Evolutionary conservation across 2,329 filamentous ascomycete genomes (phyloP).

Genomic region (Colletotrichum magnum): DNA sequence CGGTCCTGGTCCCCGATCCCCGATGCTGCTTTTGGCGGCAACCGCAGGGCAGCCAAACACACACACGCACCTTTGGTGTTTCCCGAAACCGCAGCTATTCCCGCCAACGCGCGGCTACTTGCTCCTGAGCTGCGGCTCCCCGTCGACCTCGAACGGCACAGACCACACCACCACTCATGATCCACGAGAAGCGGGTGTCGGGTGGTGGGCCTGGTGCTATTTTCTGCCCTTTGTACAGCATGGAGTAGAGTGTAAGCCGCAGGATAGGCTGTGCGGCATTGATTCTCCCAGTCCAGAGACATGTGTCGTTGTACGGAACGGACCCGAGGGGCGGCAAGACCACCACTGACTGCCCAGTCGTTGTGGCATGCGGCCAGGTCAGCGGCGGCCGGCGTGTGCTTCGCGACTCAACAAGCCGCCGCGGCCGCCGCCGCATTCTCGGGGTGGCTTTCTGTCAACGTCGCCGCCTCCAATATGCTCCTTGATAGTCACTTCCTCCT

Average conservation of each 20-base stretch:
- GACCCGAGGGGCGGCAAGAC: slow-evolving; percentile 12
- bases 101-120: slow-evolving; percentile 21
- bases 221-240: slow-evolving; percentile 25
- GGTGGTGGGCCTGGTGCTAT: slow-evolving; percentile 30
- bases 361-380: background rate
- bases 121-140: slow-evolving; percentile 32
- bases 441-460: slow-evolving; percentile 5
- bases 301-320: slow-evolving; percentile 21
- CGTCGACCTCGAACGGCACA: slow-evolving; percentile 25
- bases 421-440: slow-evolving; percentile 7
- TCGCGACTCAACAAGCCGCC: slow-evolving; percentile 5
- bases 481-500: no score
- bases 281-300: slow-evolving; percentile 10
- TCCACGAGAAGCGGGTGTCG: slow-evolving; percentile 13
- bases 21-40: slow-evolving; percentile 6
- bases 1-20: slow-evolving; percentile 3
- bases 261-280: background rate
- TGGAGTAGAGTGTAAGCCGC: slow-evolving; percentile 25
- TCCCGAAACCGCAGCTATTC: slow-evolving; percentile 29
- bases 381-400: slow-evolving; percentile 18
- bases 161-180: slow-evolving; percentile 16
- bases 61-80: background rate
- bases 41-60: background rate
- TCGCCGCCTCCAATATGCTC: background rate
- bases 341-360: background rate